Conservation (phyloP, 2,329 filamentous ascomycete genomes). For the Tolypocladium cylindrosporum region DNA sequence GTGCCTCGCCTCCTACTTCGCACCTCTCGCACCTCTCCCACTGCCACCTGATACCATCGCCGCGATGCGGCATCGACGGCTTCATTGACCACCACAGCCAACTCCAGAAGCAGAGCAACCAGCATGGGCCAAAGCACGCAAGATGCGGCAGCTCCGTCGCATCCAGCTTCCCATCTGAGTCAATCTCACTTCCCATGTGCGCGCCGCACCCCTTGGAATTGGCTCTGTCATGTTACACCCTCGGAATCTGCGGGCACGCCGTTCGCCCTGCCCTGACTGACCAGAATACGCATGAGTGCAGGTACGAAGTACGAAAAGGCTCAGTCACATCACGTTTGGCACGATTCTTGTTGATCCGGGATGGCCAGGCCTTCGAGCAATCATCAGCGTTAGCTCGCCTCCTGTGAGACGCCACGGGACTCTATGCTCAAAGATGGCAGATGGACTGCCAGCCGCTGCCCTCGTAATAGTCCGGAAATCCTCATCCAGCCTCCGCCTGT, state of each 20-base stretch:
- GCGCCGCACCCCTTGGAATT: neutral
- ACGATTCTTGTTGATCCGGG: no score
- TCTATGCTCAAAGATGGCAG: neutral
- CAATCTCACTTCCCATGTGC: conserved; percentile 11
- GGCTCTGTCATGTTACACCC: neutral
- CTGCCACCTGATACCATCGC: neutral
- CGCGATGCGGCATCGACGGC: neutral
- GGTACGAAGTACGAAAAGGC: neutral
- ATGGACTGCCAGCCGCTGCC: neutral
- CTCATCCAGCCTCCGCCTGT: neutral
- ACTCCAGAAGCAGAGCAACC: neutral
- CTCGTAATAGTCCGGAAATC: neutral
- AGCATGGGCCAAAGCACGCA: neutral
- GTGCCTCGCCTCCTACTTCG: neutral
- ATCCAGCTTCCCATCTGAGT: conserved; percentile 6
- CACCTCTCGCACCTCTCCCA: neutral
- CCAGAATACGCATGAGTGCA: neutral
- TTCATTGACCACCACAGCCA: neutral
- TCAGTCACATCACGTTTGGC: neutral
- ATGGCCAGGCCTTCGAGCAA: no score
- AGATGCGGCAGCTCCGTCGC: conserved; percentile 3
- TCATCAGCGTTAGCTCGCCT: neutral
- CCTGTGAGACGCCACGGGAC: neutral
- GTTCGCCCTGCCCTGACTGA: neutral
- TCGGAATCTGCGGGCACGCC: neutral